phyloP scores from a whole-genome alignment of 768 basidiomycete species.

The Phlegmacium glaucopus region DNA sequence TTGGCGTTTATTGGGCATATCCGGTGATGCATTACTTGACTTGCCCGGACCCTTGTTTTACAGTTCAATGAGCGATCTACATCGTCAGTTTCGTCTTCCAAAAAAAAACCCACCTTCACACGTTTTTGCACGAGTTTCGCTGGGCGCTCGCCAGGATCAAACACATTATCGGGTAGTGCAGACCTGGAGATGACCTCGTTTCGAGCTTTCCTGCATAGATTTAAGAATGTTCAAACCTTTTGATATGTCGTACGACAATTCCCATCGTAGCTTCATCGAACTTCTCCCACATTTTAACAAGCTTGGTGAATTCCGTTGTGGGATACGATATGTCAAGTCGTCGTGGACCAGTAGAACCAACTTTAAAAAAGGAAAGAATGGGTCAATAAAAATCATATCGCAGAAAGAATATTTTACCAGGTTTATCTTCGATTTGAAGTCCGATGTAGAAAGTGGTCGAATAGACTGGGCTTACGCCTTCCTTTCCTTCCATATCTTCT shows the following conservation, averaged over 20 bases:
- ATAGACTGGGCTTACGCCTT: constrained; percentile 75
- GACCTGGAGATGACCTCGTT: constrained; percentile 41
- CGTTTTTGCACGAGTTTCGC: constrained; percentile 70
- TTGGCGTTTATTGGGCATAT: constrained; percentile 79
- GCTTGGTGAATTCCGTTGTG: constrained; percentile 90
- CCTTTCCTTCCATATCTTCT: constrained; percentile 74
- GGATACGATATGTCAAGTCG: constrained; percentile 96
- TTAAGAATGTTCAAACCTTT: constrained; percentile 51
- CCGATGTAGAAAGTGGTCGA: constrained; percentile 99
- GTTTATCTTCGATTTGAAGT: constrained; percentile 86
- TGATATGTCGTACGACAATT: constrained; percentile 90
- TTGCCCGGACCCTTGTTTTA: constrained; percentile 55
- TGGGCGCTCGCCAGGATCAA: constrained; percentile 78
- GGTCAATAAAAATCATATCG: constrained; percentile 5
- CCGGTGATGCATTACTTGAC: constrained; percentile 58
- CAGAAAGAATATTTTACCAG: constrained; percentile 45
- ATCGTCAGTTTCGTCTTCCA: constrained; percentile 6
- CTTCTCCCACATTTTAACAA: constrained; percentile 94
- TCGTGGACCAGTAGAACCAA: constrained; percentile 72
- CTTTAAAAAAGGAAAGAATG: constrained; percentile 36
- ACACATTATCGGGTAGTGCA: constrained; percentile 76
- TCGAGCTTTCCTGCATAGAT: not conserved
- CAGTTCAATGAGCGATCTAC: constrained; percentile 11
- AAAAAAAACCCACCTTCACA: constrained; percentile 48
- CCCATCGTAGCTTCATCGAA: constrained; percentile 93